phyloP scores from a whole-genome alignment of 352 stramenopile species.

The Sclerospora graminicola region DNA sequence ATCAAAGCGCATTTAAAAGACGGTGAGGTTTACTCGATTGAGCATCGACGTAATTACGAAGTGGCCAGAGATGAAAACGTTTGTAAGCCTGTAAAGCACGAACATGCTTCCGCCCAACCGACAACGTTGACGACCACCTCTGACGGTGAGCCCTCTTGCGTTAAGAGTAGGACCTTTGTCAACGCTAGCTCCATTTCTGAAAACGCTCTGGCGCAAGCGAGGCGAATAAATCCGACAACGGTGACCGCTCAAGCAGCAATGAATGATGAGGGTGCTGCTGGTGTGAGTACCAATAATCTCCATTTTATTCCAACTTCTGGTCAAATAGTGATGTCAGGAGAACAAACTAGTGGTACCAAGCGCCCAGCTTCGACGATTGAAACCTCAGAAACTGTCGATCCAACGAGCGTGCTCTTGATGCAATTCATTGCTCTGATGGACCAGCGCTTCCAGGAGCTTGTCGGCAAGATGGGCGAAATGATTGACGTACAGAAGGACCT shows the following conservation, averaged over 20 bases:
- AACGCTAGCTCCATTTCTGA: not conserved
- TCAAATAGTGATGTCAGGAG: not conserved
- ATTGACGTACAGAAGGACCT: slow-evolving; percentile 63
- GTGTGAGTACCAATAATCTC: not conserved
- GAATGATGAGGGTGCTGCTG: slow-evolving; percentile 1
- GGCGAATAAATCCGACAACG: not conserved
- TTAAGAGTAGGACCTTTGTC: slow-evolving; percentile 1
- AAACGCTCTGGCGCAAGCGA: not conserved
- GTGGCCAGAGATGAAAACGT: slow-evolving; percentile 51
- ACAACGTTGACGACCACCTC: no score
- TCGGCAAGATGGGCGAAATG: slow-evolving; percentile 65
- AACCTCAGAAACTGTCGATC: slow-evolving; percentile 11
- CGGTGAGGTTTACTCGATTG: slow-evolving; percentile 66
- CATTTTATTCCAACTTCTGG: not conserved
- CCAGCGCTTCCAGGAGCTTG: slow-evolving; percentile 61
- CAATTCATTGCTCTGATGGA: slow-evolving; percentile 60
- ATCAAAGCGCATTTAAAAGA: slow-evolving; percentile 63
- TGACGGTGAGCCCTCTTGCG: not conserved
- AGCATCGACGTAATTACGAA: slow-evolving; percentile 69
- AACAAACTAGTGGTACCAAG: slow-evolving; percentile 19
- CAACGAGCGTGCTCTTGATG: slow-evolving; percentile 29
- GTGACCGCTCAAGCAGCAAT: not conserved
- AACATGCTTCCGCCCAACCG: no score
- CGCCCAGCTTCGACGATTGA: slow-evolving; percentile 20
- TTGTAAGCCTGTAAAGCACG: slow-evolving; percentile 5